Evolutionary conservation across 257 asterid species (phyloP).

Genomic region (Euphrasia confusa): DNA sequence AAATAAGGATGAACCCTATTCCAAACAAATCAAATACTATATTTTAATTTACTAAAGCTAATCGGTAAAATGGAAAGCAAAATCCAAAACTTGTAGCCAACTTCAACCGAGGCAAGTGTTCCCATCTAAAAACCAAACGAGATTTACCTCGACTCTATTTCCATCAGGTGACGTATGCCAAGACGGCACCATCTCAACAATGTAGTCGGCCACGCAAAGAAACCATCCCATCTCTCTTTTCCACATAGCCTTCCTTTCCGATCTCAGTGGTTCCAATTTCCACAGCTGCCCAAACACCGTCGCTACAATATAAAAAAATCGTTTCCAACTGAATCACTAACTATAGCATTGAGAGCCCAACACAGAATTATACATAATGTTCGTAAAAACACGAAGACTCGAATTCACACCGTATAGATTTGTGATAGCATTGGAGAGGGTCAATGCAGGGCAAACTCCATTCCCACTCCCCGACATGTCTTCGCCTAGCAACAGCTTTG

Average conservation of each 20-base stretch:
- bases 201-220: slow-evolving; percentile 73
- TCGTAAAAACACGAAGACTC: no score
- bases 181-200: slow-evolving; percentile 73
- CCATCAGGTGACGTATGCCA: slow-evolving; percentile 84
- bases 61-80: no score
- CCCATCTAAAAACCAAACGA: background rate
- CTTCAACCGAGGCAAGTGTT: no score
- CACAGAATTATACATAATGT: no score
- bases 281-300: slow-evolving; percentile 91
- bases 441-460: slow-evolving; percentile 84
- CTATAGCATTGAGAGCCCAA: no score
- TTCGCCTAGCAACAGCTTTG: slow-evolving; percentile 90
- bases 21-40: no score
- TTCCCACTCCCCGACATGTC: slow-evolving; percentile 98
- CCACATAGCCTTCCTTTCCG: slow-evolving; percentile 82
- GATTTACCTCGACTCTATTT: slow-evolving; percentile 65
- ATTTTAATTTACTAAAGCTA: no score
- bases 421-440: slow-evolving; percentile 91
- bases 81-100: no score
- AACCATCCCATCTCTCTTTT: slow-evolving; percentile 88
- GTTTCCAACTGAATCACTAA: no score
- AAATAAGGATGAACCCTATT: background rate
- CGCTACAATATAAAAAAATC: slow-evolving; percentile 34
- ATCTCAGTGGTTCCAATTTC: slow-evolving; percentile 81
- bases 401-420: slow-evolving; percentile 64